Conservation (phyloP, 2,329 filamentous ascomycete species). For the Aciculosporium take region DNA sequence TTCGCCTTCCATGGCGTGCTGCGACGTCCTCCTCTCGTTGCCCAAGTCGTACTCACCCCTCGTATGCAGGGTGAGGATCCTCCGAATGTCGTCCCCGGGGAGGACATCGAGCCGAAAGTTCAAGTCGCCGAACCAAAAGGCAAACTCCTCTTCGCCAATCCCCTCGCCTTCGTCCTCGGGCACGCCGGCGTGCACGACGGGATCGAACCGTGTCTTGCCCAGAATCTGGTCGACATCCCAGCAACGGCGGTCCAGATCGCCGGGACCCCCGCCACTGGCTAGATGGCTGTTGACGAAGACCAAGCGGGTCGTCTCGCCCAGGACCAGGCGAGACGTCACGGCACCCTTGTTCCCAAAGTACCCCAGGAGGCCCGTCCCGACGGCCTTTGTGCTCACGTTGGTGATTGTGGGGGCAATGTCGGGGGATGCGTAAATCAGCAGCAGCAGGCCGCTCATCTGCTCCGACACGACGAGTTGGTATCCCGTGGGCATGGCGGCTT, state of each 20-base stretch:
- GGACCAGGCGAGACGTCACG: conserved; percentile 62
- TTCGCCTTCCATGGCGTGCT: conserved; percentile 29
- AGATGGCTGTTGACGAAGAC: conserved; percentile 89
- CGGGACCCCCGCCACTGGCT: conserved; percentile 69
- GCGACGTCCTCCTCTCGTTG: conserved; percentile 23
- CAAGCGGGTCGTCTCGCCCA: conserved; percentile 79
- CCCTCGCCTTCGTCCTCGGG: conserved; percentile 49
- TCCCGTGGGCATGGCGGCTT: conserved; percentile 57
- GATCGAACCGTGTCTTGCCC: conserved; percentile 61
- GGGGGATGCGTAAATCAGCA: conserved; percentile 76
- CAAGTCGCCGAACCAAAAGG: conserved; percentile 91
- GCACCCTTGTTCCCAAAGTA: conserved; percentile 96
- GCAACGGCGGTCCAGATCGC: conserved; percentile 66
- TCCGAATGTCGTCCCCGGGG: conserved; percentile 78
- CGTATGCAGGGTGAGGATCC: conserved; percentile 69
- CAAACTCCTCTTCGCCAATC: conserved; percentile 83
- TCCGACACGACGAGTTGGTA: conserved; percentile 68
- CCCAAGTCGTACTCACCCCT: conserved; percentile 57
- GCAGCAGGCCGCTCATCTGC: conserved; percentile 72
- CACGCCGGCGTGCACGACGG: conserved; percentile 52
- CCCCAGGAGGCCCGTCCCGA: conserved; percentile 81
- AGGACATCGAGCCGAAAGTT: conserved; percentile 87
- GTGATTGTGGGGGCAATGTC: conserved; percentile 59
- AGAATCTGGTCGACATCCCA: conserved; percentile 80
- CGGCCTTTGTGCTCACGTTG: conserved; percentile 65